Conservation (phyloP, 768 basidiomycete species). For the Cyclocybe aegerita region DNA sequence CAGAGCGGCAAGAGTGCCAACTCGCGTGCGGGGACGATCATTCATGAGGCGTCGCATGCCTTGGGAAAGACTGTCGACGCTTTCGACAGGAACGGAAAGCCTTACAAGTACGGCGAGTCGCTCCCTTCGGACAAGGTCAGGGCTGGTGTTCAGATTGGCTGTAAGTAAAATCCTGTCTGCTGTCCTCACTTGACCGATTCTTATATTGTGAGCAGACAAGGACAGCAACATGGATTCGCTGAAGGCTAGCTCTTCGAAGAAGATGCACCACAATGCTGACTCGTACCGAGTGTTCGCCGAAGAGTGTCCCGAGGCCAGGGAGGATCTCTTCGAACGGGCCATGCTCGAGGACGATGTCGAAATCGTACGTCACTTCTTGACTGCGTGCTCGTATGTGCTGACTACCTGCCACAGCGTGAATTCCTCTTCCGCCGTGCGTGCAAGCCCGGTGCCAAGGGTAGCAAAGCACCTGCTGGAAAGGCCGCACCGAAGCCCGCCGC, state of each 20-base stretch:
- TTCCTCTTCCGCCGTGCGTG: no score
- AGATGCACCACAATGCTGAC: conserved; percentile 12
- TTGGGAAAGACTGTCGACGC: conserved; percentile 1
- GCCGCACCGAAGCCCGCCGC: no score
- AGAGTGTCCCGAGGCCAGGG: conserved; percentile 3
- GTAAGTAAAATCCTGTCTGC: background rate
- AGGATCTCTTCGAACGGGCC: conserved; percentile 1
- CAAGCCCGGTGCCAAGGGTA: no score
- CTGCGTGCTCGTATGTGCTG: no score
- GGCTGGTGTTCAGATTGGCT: conserved; percentile 2
- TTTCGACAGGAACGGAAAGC: conserved; percentile 5
- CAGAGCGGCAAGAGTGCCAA: background rate
- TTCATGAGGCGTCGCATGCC: conserved; percentile 9
- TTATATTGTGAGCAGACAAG: conserved; percentile 2
- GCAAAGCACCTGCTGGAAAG: no score
- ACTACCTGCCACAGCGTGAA: no score
- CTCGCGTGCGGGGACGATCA: conserved; percentile 5
- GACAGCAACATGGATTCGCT: conserved; percentile 5
- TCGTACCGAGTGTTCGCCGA: conserved; percentile 14
- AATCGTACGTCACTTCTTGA: background rate
- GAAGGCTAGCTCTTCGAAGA: background rate
- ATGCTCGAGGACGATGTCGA: conserved; percentile 1
- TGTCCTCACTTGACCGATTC: background rate
- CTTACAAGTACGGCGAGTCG: background rate
- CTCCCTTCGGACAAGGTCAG: no score